These are phyloP conservation scores for Xylariomycetidae sp. DNA, from an alignment of 2,329 filamentous ascomycete genomes.

Conservation along the genomic window DNA sequence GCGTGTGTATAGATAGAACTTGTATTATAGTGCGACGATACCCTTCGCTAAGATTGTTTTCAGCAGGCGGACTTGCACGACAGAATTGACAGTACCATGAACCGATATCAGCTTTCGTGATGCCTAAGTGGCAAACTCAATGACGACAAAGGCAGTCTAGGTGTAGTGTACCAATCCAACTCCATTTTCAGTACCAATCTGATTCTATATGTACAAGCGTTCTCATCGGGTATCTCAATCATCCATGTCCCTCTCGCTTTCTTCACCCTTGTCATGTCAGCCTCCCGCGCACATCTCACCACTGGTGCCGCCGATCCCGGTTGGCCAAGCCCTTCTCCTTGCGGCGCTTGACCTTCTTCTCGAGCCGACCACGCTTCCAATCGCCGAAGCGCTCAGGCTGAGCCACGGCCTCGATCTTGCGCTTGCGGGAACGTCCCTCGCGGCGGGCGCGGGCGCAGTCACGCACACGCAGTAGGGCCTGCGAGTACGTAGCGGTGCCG, in stretches of 20 bases:
- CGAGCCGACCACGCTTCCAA: constrained; percentile 77
- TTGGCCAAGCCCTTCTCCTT: constrained; percentile 73
- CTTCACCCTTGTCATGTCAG: neutral
- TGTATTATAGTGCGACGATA: no score
- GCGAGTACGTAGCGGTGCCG: constrained; percentile 74
- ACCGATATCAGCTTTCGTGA: no score
- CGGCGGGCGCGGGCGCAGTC: constrained; percentile 66
- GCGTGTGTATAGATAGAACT: no score
- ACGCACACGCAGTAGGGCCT: constrained; percentile 64
- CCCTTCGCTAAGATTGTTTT: no score
- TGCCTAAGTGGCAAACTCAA: no score
- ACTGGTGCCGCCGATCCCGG: constrained; percentile 65
- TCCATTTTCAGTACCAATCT: neutral
- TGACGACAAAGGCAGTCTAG: no score
- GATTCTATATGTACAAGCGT: constrained; percentile 5
- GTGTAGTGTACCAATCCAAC: constrained; percentile 7
- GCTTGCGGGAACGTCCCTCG: constrained; percentile 71
- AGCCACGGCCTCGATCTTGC: constrained; percentile 80
- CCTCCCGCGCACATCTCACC: constrained; percentile 42
- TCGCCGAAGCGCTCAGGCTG: constrained; percentile 72
- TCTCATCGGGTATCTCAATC: neutral
- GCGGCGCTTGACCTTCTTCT: constrained; percentile 75
- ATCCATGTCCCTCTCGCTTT: neutral
- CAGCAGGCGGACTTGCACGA: no score
- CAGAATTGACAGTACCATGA: no score